These are phyloP conservation scores for Lachnellula suecica DNA, from an alignment of 2,329 filamentous ascomycete genomes.

Conservation along the genomic window DNA sequence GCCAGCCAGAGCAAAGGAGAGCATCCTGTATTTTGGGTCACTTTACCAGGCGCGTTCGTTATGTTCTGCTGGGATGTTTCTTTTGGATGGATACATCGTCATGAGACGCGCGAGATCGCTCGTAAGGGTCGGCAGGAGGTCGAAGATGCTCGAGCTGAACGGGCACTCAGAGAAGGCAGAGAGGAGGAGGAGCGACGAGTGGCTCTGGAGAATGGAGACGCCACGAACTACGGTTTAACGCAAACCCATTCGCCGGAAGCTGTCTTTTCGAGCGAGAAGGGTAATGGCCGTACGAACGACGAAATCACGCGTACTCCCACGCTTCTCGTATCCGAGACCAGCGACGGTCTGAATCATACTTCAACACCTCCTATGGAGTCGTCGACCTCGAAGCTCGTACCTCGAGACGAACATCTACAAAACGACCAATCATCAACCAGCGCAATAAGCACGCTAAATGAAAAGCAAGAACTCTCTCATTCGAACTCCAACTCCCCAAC, in stretches of 20 bases:
- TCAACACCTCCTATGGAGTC: constrained; percentile 8
- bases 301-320: constrained; percentile 54
- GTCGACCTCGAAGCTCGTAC: constrained; percentile 15
- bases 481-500: constrained; percentile 4
- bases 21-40: constrained; percentile 66
- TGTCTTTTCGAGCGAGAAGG: constrained; percentile 37
- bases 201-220: constrained; percentile 4
- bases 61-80: constrained; percentile 68
- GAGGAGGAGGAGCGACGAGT: constrained; percentile 25
- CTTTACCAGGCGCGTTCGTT: constrained; percentile 64
- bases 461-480: constrained; percentile 13
- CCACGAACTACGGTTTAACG: neutral
- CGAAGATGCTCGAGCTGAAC: constrained; percentile 42
- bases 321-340: constrained; percentile 55
- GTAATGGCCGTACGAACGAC: constrained; percentile 58
- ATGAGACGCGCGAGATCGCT: constrained; percentile 63
- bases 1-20: constrained; percentile 48
- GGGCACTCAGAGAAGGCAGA: constrained; percentile 35
- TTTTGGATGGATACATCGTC: constrained; percentile 61
- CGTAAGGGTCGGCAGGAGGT: constrained; percentile 51
- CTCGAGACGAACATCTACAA: constrained; percentile 14
- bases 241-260: constrained; percentile 2
- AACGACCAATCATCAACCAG: constrained; percentile 12
- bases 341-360: constrained; percentile 32
- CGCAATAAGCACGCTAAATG: constrained; percentile 14